These are phyloP conservation scores for Leptosphaerulina australis DNA, from an alignment of 2,329 filamentous ascomycete species.

Conservation along the genomic window DNA sequence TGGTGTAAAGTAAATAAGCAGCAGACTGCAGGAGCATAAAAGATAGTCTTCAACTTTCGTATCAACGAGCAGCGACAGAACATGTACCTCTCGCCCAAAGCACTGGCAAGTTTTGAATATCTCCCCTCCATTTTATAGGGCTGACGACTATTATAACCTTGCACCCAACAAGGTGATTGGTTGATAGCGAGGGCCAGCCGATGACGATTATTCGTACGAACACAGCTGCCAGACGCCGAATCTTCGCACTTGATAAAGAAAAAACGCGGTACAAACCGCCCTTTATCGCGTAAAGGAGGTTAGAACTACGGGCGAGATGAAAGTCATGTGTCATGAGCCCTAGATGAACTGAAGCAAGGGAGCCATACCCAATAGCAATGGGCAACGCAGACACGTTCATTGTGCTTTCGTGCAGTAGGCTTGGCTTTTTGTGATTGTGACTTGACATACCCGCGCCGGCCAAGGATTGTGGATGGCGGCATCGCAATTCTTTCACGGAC, in stretches of 20 bases:
- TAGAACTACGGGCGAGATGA: background rate
- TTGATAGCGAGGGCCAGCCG: slow-evolving; percentile 1
- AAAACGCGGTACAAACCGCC: slow-evolving; percentile 23
- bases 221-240: slow-evolving; percentile 6
- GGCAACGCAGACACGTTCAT: slow-evolving; percentile 11
- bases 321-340: slow-evolving; percentile 15
- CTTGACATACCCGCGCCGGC: background rate
- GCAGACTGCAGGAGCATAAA: background rate
- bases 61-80: background rate
- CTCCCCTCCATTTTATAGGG: background rate
- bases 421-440: slow-evolving; percentile 1
- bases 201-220: slow-evolving; percentile 8
- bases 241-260: slow-evolving; percentile 4
- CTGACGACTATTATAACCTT: background rate
- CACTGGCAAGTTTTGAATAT: background rate
- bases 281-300: background rate
- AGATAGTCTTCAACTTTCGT: background rate
- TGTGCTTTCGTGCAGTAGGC: slow-evolving; percentile 5
- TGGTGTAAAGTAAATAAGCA: background rate
- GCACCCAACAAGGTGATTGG: background rate
- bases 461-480: slow-evolving; percentile 13
- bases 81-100: background rate
- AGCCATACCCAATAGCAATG: slow-evolving; percentile 4
- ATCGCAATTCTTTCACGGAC: slow-evolving; percentile 9
- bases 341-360: background rate